Base-by-base conservation (phyloP, 345 rosid genomes). In the Gossypium mustelinum region DNA sequence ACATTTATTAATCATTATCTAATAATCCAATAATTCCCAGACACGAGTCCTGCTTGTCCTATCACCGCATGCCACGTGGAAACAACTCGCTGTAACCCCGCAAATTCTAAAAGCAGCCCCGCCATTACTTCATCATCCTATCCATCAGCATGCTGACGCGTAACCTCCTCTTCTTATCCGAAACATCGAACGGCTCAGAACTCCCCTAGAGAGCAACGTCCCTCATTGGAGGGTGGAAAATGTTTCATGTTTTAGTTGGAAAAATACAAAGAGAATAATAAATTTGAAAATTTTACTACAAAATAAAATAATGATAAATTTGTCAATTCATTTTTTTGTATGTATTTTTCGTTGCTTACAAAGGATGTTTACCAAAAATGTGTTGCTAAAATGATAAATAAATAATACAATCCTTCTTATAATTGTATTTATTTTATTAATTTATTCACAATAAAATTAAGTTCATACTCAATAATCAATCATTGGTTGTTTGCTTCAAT, bases 111-210 rank as follows among this genome's bases (percentile, higher is more conserved):
- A 12, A 22, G 66, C 70, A 47, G 51, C 54, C 20, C 62, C 34
- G 60, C 8, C 43, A 44, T 11, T 39, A 24, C 60, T 69, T 14
- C 44, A 69, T 51, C 73, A 69, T 69, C 59, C 24, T 51, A 16
- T 51, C 45, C 59, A 16, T 69, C 73, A 51, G 73, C 73, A 50
- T 51, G 73, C 75, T 8, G 67, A 78, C 74, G 57, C 74, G 18
- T 59, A 34, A 6, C 9, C 10, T 2, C 16, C 70, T 18, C 51
- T 7, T 27, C 76, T 65, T 39, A 50, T 39, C 62, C 25, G 65
- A 11, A 34, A 71, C 25, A 58, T 79, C 79, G 59, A 18, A 72
- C 70, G 79, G 50, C 16, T 43, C 18, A 65, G 12, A 70, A 70
- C 70, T 34, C 2, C 1, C 43, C 43, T 16, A 22, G 6, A 57